phyloP scores from a whole-genome alignment of 2,329 filamentous ascomycete genomes.

The Talaromyces sp. region DNA sequence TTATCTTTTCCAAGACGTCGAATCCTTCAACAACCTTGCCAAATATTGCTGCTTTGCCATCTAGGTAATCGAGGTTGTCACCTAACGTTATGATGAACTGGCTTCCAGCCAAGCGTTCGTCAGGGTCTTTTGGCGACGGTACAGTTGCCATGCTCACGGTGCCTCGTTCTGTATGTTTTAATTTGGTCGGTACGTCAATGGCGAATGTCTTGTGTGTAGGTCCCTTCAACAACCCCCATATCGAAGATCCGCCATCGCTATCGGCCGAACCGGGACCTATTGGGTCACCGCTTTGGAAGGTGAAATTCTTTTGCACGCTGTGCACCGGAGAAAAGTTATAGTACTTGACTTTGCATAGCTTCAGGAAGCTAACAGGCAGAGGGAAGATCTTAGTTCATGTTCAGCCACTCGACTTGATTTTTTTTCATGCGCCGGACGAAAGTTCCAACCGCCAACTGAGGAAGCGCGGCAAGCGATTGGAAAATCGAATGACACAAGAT shows the following conservation, averaged over 20 bases:
- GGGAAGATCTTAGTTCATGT: conserved; percentile 50
- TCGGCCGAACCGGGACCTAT: conserved; percentile 78
- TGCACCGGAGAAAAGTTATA: conserved; percentile 96
- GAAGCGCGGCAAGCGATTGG: conserved; percentile 7
- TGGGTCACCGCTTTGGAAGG: conserved; percentile 92
- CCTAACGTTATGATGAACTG: conserved; percentile 93
- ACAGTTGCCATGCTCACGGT: conserved; percentile 98
- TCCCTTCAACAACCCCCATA: conserved; percentile 79
- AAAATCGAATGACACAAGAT: background rate
- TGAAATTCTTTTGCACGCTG: conserved; percentile 90
- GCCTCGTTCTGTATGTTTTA: conserved; percentile 83
- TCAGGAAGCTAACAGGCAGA: conserved; percentile 69
- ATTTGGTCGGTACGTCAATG: conserved; percentile 77
- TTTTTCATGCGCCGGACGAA: conserved; percentile 23
- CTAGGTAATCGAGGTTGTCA: conserved; percentile 82
- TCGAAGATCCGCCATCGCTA: conserved; percentile 87
- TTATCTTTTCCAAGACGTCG: conserved; percentile 89
- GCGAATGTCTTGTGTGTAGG: conserved; percentile 71
- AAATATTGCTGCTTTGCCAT: conserved; percentile 92
- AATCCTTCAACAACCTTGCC: conserved; percentile 95
- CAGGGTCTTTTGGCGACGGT: conserved; percentile 69
- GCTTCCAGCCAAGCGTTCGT: conserved; percentile 76
- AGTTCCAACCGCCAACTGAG: conserved; percentile 15
- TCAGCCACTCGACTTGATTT: conserved; percentile 48
- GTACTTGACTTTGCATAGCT: conserved; percentile 98